phyloP scores from a whole-genome alignment of 805 yeast genomes.

The Schizosaccharomyces octosporus region DNA sequence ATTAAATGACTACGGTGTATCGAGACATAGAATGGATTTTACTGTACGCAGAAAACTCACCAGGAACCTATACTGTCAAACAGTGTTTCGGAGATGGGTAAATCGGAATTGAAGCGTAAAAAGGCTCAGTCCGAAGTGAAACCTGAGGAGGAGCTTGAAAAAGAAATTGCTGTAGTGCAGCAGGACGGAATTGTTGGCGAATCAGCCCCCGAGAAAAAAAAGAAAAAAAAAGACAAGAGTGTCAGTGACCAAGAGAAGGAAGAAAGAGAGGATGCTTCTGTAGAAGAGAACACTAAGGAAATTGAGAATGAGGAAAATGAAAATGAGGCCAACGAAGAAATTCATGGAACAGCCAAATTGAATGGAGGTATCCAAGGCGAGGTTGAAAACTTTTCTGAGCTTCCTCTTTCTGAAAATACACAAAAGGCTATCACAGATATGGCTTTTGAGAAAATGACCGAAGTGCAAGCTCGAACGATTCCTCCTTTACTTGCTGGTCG shows the following conservation, averaged over 20 bases:
- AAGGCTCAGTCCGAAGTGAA: neutral
- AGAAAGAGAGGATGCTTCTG: neutral
- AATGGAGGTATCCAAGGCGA: neutral
- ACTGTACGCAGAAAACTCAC: neutral
- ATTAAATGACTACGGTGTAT: no score
- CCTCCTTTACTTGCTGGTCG: conserved; percentile 92
- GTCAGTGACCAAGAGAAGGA: neutral
- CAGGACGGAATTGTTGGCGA: neutral
- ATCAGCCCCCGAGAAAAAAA: neutral
- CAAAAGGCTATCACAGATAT: conserved; percentile 54
- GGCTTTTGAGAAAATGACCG: conserved; percentile 85
- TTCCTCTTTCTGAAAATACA: conserved; percentile 61
- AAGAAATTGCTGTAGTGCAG: neutral
- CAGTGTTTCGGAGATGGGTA: neutral
- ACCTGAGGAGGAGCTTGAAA: neutral
- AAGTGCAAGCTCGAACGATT: conserved; percentile 83
- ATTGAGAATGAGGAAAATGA: neutral
- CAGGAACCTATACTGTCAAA: neutral
- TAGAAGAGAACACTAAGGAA: neutral
- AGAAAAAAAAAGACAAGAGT: neutral
- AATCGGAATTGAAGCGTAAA: neutral
- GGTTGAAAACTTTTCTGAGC: conserved; percentile 18
- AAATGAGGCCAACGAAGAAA: neutral
- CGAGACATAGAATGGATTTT: no score
- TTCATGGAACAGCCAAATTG: neutral